Evolutionary conservation across 2,329 filamentous ascomycete genomes (phyloP).

Genomic region (Beauveria sp.): DNA sequence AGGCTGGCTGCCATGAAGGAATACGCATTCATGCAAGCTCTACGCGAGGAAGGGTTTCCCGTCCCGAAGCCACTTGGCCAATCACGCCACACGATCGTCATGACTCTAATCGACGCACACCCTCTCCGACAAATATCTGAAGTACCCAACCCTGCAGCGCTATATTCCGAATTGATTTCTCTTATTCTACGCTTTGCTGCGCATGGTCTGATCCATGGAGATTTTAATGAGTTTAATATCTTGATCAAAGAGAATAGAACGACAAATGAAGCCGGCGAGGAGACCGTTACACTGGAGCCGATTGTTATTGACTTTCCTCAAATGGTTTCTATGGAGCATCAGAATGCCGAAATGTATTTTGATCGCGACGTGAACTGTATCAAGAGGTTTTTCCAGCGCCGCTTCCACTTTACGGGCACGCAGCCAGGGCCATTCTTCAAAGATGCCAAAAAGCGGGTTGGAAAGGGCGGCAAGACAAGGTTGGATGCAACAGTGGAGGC

Average conservation of each 20-base stretch:
- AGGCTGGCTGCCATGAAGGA: constrained; percentile 89
- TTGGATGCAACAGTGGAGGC: constrained; percentile 86
- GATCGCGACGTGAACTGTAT: constrained; percentile 93
- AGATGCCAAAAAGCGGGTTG: constrained; percentile 69
- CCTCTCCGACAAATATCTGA: constrained; percentile 81
- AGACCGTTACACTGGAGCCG: constrained; percentile 54
- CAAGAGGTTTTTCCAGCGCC: constrained; percentile 84
- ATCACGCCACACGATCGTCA: constrained; percentile 91
- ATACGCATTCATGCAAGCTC: constrained; percentile 85
- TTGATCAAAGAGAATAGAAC: constrained; percentile 69
- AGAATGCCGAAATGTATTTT: constrained; percentile 95
- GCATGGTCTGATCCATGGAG: constrained; percentile 89
- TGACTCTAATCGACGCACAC: constrained; percentile 88
- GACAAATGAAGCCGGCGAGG: constrained; percentile 31
- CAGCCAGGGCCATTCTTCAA: constrained; percentile 78
- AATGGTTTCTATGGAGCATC: constrained; percentile 92
- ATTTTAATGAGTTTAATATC: constrained; percentile 99
- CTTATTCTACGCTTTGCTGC: constrained; percentile 78
- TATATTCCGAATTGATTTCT: constrained; percentile 87
- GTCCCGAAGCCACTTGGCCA: constrained; percentile 85
- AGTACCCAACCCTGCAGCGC: constrained; percentile 72
- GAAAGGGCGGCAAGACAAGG: constrained; percentile 56
- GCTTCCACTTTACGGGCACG: constrained; percentile 80
- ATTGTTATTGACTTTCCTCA: constrained; percentile 97
- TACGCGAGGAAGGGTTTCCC: constrained; percentile 76